Percentiles rank a stretch among this genome's conserved stretches.
Evolutionary conservation across 1,139 yeast species (phyloP).

Genomic region (Protomyces inundatus): DNA sequence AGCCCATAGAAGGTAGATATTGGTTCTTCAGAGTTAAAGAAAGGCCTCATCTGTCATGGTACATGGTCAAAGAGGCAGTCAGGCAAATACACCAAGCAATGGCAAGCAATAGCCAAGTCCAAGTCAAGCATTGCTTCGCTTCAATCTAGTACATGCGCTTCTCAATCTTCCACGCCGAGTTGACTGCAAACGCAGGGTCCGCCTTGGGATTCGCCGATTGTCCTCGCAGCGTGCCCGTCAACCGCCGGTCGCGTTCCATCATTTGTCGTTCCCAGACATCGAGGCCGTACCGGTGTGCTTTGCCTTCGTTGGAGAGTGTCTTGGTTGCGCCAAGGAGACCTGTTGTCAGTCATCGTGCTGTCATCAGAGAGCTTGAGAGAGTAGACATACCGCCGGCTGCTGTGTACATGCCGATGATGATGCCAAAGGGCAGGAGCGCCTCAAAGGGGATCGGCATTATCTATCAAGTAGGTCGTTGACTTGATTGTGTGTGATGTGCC

Average conservation of each 20-base stretch:
- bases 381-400: conserved; percentile 20
- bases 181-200: conserved; percentile 21
- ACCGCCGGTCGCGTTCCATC: conserved; percentile 28
- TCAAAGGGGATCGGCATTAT: conserved; percentile 27
- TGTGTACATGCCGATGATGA: conserved; percentile 26
- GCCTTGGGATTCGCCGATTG: conserved; percentile 20
- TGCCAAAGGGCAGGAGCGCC: conserved; percentile 28
- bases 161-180: conserved; percentile 22
- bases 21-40: too few species aligned
- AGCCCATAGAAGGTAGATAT: too few species aligned
- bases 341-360: not conserved
- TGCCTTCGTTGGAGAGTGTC: conserved; percentile 23
- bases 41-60: too few species aligned
- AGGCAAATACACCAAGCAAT: too few species aligned
- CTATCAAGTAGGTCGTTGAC: not conserved
- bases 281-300: conserved; percentile 23
- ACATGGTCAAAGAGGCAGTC: too few species aligned
- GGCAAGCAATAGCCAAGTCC: too few species aligned
- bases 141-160: not conserved
- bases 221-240: conserved; percentile 26
- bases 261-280: conserved; percentile 28
- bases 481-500: too few species aligned
- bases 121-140: too few species aligned
- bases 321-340: conserved; percentile 25
- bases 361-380: not conserved